Evolutionary conservation across 164 flowering plant species (phyloP), one percentile per base, ranked within the genome.

Genomic region (Chloranthus sessilifolius): DNA sequence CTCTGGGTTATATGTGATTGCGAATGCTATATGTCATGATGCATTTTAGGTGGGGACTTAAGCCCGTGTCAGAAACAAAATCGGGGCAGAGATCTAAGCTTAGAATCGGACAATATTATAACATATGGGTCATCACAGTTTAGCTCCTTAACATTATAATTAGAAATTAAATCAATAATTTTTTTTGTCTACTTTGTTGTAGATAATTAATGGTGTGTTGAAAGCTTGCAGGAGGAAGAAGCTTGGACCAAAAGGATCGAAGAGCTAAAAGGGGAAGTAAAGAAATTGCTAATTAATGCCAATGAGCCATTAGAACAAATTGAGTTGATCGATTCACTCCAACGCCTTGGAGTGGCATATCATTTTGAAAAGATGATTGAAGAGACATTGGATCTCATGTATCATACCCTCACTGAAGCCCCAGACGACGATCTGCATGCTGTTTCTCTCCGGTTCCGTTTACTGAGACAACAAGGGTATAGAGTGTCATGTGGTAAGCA

Each of bases 401-500:
- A 29, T 15, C 9, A 43, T 20, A 23, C 19, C 1, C 10, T 7
- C 20, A 15, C 7, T 1, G 8, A 33, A 2, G 10, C 1, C 6
- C 29, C 8, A n/a, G 28, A 27, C 3, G 2, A 23, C 8, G 39
- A 55, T 44, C 26, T 55, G 8, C 43, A 43, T 33, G 20, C 15
- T 4, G 25, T 55, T 1, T 33, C 59, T 16, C 50, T 55, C 43
- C 11, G 20, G 8, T 55, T 55, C 25, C 42, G 59, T 22, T 42
- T 44, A 1, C 27, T 43, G n/a, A 55, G 59, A 33, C 59, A 55
- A 43, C 28, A 44, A 23, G 59, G 59, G 1, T 44, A 55, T 22
- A 43, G 44, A 3, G 33, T 44, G n/a, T 44, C 51, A 1, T 23
- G 31, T 6, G 42, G 59, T 55, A 30, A 34, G 30, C 23, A 11